Evolutionary conservation across 345 rosid genomes (phyloP).

Genomic region (Nephelium lappaceum): DNA sequence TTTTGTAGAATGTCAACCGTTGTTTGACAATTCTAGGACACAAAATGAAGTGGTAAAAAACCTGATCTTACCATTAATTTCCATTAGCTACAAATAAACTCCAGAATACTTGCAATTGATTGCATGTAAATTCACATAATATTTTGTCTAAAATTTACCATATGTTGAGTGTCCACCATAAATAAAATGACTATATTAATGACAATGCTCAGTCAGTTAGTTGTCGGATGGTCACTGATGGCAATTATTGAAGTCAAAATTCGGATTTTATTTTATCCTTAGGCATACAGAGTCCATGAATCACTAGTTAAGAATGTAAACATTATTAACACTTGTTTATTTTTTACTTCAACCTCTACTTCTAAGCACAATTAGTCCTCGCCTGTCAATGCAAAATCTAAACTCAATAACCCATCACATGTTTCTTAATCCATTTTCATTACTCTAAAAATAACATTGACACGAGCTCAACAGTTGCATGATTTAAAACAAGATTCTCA

Average conservation of each 20-base stretch:
- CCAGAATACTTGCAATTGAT: neutral
- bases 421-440: neutral
- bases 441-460: neutral
- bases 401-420: neutral
- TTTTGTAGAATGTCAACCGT: neutral
- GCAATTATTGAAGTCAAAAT: neutral
- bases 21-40: neutral
- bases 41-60: neutral
- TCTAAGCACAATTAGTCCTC: neutral
- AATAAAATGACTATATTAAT: neutral
- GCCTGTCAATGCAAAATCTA: neutral
- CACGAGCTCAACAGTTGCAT: neutral
- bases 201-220: neutral
- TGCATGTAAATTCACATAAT: neutral
- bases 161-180: neutral
- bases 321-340: neutral
- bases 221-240: neutral
- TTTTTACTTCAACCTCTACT: neutral
- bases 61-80: neutral
- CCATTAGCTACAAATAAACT: neutral
- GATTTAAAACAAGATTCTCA: neutral
- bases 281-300: neutral
- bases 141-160: neutral
- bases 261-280: neutral
- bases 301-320: neutral